Base-by-base conservation (phyloP, 139 green algal genomes). In the Zygnema circumcarinatum region DNA sequence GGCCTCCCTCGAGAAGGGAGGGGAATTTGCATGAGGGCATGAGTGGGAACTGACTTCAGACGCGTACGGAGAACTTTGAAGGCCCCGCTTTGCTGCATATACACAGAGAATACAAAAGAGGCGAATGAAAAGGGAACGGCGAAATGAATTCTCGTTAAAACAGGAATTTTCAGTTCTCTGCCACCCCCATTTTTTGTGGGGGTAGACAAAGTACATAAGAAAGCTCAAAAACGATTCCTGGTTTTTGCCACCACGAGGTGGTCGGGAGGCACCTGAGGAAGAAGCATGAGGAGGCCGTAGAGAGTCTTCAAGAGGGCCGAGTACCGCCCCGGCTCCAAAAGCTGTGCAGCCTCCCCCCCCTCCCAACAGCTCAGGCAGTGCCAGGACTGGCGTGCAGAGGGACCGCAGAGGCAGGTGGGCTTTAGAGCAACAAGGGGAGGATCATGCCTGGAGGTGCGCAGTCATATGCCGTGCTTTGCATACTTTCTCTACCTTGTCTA, bases 241-340 rank as follows among this genome's bases (percentile, higher is more conserved):
- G n/a, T n/a, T n/a, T n/a, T n/a, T n/a, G n/a, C n/a, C n/a, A n/a
- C n/a, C n/a, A n/a, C n/a, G n/a, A n/a, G 16, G 47, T 25, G 47
- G 16, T 7, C 7, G 47, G 16, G 47, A 16, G 16, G 7, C 22
- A 89, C 84, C 92, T 99, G 96, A 20, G 97, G 97, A 52, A 99
- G 93, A 81, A 99, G 93, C 94, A 97, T 96, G n/a, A 99, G 94
- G 76, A 99, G 89, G 2, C 92, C 94, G 88, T 98, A 96, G 87
- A 98, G 87, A 1, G 94, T 92, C 1, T 93, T 84, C 78, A 97
- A 82, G 42, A 99, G 92, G 36, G 90, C 82, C 2, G 95, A 94
- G 76, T 96, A 91, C 1, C 74, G 75, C 1, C 76, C 32, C 7
- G 96, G 95, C 82, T 95, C 88, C 88, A 99, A 93, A 87, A 99